A percentile compares a stretch with the other conserved stretches of the same genome.
phyloP scores from a whole-genome alignment of 805 yeast species.

The Priceomyces medius region DNA sequence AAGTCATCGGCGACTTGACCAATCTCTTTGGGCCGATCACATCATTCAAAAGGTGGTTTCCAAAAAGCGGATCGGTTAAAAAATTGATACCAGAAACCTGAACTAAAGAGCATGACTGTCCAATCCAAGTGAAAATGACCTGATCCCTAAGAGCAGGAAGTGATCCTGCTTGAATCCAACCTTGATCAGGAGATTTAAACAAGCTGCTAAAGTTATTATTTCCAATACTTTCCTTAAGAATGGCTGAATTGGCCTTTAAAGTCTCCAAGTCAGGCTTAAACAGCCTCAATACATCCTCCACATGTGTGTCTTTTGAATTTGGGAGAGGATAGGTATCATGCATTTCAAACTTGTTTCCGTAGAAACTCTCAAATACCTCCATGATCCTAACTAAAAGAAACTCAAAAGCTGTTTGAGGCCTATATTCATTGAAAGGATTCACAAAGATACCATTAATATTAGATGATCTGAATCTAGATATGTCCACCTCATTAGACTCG shows the following conservation, averaged over 20 bases:
- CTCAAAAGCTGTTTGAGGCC: constrained; percentile 87
- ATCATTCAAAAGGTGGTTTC: constrained; percentile 59
- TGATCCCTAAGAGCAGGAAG: constrained; percentile 43
- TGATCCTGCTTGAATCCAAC: constrained; percentile 2
- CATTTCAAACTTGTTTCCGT: constrained; percentile 35
- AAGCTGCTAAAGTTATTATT: constrained; percentile 18
- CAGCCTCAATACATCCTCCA: constrained; percentile 59
- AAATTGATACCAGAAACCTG: constrained; percentile 72
- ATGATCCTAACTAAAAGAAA: constrained; percentile 70
- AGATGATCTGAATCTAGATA: constrained; percentile 33
- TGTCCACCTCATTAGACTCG: constrained; percentile 12
- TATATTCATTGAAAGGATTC: constrained; percentile 87
- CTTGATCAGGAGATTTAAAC: constrained; percentile 4
- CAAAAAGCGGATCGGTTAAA: constrained; percentile 82
- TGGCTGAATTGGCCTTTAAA: constrained; percentile 32
- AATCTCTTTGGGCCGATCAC: constrained; percentile 80
- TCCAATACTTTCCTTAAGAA: constrained; percentile 27
- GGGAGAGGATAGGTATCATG: constrained; percentile 32
- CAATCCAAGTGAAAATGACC: constrained; percentile 83
- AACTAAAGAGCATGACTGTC: constrained; percentile 82
- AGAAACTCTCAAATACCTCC: constrained; percentile 63
- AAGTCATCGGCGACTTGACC: constrained; percentile 68
- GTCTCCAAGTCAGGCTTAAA: constrained; percentile 55
- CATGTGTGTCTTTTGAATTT: constrained; percentile 47
- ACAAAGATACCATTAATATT: constrained; percentile 73